Evolutionary conservation across 345 rosid species (phyloP).

Genomic region (Aquilaria yunnanensis): DNA sequence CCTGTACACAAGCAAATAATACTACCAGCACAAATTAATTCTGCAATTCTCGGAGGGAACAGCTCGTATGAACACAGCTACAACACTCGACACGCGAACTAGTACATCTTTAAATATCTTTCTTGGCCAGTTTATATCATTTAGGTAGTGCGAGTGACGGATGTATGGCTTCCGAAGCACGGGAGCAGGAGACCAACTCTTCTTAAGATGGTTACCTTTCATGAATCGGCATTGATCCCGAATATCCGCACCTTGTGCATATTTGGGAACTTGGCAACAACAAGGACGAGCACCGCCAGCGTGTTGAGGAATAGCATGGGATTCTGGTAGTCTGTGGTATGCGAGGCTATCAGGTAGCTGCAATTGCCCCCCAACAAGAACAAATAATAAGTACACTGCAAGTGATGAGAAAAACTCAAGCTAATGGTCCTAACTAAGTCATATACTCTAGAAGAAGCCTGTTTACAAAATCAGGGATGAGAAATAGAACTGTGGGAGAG

Average conservation of each 20-base stretch:
- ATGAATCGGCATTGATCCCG: slow-evolving; percentile 85
- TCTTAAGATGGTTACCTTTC: slow-evolving; percentile 11
- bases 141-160: slow-evolving; percentile 17
- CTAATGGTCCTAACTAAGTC: too few relatives aligned
- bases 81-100: slow-evolving; percentile 1
- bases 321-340: slow-evolving; percentile 88
- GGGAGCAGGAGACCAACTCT: slow-evolving; percentile 6
- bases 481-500: too few relatives aligned
- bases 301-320: slow-evolving; percentile 95
- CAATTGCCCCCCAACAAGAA: not conserved
- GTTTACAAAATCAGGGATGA: too few relatives aligned
- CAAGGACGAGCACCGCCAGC: slow-evolving; percentile 76
- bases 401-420: not conserved
- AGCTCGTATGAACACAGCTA: slow-evolving; percentile 11
- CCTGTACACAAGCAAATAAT: slow-evolving; percentile 28
- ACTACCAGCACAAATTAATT: slow-evolving; percentile 18
- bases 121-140: slow-evolving; percentile 29
- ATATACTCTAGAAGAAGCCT: too few relatives aligned
- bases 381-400: not conserved
- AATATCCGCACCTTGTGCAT: slow-evolving; percentile 99
- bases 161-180: slow-evolving; percentile 9
- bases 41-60: not conserved
- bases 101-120: slow-evolving; percentile 17
- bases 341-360: slow-evolving; percentile 97
- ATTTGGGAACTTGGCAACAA: slow-evolving; percentile 93